A percentile compares a stretch with the other conserved stretches of the same genome.
Conservation (phyloP, 805 yeast genomes). For the Yamadazyma phyllophila region DNA sequence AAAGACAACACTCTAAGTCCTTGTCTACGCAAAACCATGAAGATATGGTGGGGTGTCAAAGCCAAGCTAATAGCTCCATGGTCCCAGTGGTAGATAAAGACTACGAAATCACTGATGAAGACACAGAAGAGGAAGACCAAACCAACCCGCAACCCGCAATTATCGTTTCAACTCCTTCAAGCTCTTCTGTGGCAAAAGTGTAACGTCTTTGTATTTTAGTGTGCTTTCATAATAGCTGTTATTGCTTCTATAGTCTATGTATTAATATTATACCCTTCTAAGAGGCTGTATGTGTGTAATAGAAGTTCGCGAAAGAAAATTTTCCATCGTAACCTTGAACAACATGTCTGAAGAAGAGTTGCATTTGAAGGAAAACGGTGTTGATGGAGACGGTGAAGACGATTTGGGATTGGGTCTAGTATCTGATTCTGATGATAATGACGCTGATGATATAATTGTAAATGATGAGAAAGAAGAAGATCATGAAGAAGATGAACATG, state of each 20-base stretch:
- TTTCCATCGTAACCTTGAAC: neutral
- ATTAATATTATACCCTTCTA: neutral
- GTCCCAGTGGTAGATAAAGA: constrained; percentile 47
- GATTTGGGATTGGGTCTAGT: constrained; percentile 16
- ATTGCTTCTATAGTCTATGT: constrained; percentile 2
- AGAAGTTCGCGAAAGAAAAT: neutral
- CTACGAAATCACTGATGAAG: constrained; percentile 30
- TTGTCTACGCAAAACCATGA: constrained; percentile 31
- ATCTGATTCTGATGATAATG: constrained; percentile 7
- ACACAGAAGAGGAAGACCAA: constrained; percentile 10
- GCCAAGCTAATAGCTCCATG: constrained; percentile 27
- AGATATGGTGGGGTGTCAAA: constrained; percentile 35
- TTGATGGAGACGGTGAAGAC: neutral
- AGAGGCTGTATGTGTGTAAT: neutral
- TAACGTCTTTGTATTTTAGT: constrained; percentile 6
- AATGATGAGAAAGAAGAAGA: constrained; percentile 26
- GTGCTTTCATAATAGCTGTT: neutral
- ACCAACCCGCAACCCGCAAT: constrained; percentile 9
- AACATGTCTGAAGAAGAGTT: constrained; percentile 15
- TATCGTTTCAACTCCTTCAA: constrained; percentile 13
- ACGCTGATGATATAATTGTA: neutral
- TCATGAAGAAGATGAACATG: constrained; percentile 34
- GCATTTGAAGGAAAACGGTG: neutral
- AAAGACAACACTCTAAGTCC: constrained; percentile 35
- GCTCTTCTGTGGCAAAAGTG: constrained; percentile 9